Evolutionary conservation across 768 basidiomycete species (phyloP), one percentile per base, ranked within the genome.

Genomic region (Panaeolus papilionaceus): DNA sequence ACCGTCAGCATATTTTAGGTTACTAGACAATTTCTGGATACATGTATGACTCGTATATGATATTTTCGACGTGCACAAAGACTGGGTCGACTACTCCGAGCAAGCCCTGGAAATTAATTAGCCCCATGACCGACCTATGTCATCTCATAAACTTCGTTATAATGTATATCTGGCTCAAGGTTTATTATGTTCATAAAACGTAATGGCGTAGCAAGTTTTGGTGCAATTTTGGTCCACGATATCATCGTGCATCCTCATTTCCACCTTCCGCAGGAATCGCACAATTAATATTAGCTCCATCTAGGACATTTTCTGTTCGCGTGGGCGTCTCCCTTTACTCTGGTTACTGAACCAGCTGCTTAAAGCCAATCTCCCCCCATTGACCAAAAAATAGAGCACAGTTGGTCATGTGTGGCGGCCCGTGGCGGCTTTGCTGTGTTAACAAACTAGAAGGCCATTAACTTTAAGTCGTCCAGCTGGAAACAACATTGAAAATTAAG

Each of bases 251-350:
- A 58, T 4, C 16, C 26, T 16, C 33, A 33, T 58, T 51, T 51
- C 47, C 28, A 33, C 11, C 54, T 9, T 58, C 54, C 54, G 54
- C 54, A 58, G 12, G 37, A 58, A 58, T 58, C 54, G 54, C 54
- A 58, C 54, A 58, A 58, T 37, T 58, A 58, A 33, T 58, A 3
- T 58, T 33, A 18, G 54, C 12, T 23, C 26, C 54, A 58, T 33
- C 4, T 51, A 20, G n/a, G 12, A 51, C 5, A 11, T 26, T 23
- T 33, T 2, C 26, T 33, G 11, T 9, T 23, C n/a, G 10, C 23
- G 49, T 51, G 26, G 14, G 54, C 54, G 26, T 58, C 54, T 16
- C 28, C 14, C 26, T 33, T 28, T 33, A 58, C 28, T 33, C 28
- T 33, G 54, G 54, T 58, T 58, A 58, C 54, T 16, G 14, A 37